Evolutionary conservation across 2,329 filamentous ascomycete species (phyloP).

Genomic region (Fusarium odoratissimum): DNA sequence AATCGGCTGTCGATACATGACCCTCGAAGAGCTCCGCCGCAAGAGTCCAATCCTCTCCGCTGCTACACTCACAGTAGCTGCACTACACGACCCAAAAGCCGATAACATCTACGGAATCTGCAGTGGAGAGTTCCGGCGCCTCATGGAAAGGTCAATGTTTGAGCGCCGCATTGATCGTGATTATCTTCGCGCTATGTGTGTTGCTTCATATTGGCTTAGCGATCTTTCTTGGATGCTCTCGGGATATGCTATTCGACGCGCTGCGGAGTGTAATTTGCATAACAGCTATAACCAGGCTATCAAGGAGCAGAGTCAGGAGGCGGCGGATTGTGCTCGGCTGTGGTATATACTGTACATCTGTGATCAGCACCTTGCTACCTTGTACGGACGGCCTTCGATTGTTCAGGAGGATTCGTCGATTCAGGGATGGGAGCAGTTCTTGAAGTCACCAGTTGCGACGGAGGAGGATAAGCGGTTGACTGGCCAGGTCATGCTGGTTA

Average conservation of each 20-base stretch:
- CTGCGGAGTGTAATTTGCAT: conserved; percentile 60
- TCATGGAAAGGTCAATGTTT: conserved; percentile 62
- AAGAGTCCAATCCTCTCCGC: conserved; percentile 67
- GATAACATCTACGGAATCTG: conserved; percentile 65
- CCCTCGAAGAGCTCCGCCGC: conserved; percentile 63
- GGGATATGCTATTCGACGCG: conserved; percentile 63
- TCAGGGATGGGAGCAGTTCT: conserved; percentile 66
- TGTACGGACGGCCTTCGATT: conserved; percentile 69
- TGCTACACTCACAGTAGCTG: conserved; percentile 68
- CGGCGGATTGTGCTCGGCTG: conserved; percentile 65
- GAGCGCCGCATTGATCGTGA: conserved; percentile 57
- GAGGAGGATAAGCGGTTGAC: conserved; percentile 67
- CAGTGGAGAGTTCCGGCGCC: conserved; percentile 66
- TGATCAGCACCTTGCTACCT: conserved; percentile 70
- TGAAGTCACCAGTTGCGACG: conserved; percentile 62
- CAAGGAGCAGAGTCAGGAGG: conserved; percentile 54
- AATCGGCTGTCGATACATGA: conserved; percentile 62
- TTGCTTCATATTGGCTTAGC: conserved; percentile 72
- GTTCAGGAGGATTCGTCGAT: conserved; percentile 69
- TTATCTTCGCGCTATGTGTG: conserved; percentile 69
- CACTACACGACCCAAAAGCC: conserved; percentile 66
- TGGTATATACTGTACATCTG: conserved; percentile 73
- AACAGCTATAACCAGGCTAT: conserved; percentile 56
- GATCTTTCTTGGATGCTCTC: conserved; percentile 73
- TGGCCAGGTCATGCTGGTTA: conserved; percentile 69